phyloP scores from a whole-genome alignment of 768 basidiomycete genomes.

The Termitomyces sp. region DNA sequence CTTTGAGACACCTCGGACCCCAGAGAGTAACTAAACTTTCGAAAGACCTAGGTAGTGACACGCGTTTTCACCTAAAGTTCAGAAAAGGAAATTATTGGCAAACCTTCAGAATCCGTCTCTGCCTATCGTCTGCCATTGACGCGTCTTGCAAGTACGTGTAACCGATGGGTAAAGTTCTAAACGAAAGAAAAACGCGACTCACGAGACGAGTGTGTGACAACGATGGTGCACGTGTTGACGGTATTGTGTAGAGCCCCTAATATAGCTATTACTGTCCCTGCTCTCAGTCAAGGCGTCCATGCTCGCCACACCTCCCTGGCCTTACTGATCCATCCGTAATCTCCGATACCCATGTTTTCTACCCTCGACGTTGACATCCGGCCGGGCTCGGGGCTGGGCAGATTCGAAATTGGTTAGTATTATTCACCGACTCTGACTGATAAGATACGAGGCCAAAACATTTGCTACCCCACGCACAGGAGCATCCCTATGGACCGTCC shows the following conservation, averaged over 20 bases:
- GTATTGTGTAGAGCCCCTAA: conserved; percentile 5
- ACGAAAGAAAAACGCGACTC: conserved; percentile 3
- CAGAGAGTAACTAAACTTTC: conserved; percentile 84
- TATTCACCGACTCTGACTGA: background rate
- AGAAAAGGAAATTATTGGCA: background rate
- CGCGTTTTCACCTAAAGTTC: background rate
- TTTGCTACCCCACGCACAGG: conserved; percentile 32
- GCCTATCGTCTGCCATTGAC: conserved; percentile 39
- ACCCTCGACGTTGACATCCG: conserved; percentile 69
- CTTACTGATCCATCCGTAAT: background rate
- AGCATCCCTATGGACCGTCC: conserved; percentile 70
- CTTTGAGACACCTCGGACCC: conserved; percentile 73
- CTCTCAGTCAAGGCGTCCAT: background rate
- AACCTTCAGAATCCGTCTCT: conserved; percentile 45
- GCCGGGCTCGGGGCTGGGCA: conserved; percentile 71
- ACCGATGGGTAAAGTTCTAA: background rate
- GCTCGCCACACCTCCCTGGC: background rate
- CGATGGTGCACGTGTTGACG: conserved; percentile 4
- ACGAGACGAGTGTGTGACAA: background rate
- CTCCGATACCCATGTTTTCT: conserved; percentile 44
- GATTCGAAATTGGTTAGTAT: conserved; percentile 65
- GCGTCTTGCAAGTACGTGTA: background rate
- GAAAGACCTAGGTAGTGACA: conserved; percentile 53
- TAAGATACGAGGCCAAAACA: background rate
- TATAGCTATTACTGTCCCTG: conserved; percentile 1